phyloP scores from a whole-genome alignment of 1,284 basidiomycete species.

The Gymnopus androsaceus region DNA sequence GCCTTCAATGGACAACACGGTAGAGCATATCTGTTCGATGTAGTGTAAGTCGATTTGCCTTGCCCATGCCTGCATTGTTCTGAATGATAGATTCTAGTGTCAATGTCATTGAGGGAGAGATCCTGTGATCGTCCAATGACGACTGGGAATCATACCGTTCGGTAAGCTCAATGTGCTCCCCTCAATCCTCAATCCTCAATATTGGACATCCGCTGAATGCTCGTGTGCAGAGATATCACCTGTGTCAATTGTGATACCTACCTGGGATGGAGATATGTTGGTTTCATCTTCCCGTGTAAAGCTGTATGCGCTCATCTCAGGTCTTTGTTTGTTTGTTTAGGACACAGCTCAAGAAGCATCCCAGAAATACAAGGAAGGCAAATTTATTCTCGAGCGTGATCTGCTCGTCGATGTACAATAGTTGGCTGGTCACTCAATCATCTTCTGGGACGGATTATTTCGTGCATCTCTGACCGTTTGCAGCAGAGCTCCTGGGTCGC shows the following conservation, averaged over 20 bases:
- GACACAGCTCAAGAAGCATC: slow-evolving; percentile 86
- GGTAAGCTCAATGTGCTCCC: too few species aligned
- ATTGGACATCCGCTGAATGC: too few species aligned
- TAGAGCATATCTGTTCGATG: slow-evolving; percentile 89
- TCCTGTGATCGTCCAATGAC: slow-evolving; percentile 94
- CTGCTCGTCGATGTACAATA: slow-evolving; percentile 82
- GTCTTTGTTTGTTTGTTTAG: slow-evolving; percentile 48
- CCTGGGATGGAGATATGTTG: slow-evolving; percentile 98
- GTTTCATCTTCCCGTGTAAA: slow-evolving; percentile 34
- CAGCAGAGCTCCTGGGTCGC: slow-evolving; percentile 1
- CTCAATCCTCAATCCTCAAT: too few species aligned
- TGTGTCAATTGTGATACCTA: slow-evolving; percentile 86
- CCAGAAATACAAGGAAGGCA: slow-evolving; percentile 99
- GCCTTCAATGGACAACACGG: slow-evolving; percentile 95
- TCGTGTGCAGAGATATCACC: slow-evolving; percentile 90
- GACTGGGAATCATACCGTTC: slow-evolving; percentile 93
- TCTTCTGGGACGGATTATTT: slow-evolving; percentile 1
- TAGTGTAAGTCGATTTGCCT: slow-evolving; percentile 65
- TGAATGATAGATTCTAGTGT: slow-evolving; percentile 56
- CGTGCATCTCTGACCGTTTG: slow-evolving; percentile 9
- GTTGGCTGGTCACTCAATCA: background rate
- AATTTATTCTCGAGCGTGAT: slow-evolving; percentile 94
- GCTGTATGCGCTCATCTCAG: background rate
- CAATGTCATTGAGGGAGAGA: slow-evolving; percentile 85
- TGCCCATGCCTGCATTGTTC: slow-evolving; percentile 15